phyloP scores from a whole-genome alignment of 1,139 yeast species.

The Blastobotrys buckinghamii region DNA sequence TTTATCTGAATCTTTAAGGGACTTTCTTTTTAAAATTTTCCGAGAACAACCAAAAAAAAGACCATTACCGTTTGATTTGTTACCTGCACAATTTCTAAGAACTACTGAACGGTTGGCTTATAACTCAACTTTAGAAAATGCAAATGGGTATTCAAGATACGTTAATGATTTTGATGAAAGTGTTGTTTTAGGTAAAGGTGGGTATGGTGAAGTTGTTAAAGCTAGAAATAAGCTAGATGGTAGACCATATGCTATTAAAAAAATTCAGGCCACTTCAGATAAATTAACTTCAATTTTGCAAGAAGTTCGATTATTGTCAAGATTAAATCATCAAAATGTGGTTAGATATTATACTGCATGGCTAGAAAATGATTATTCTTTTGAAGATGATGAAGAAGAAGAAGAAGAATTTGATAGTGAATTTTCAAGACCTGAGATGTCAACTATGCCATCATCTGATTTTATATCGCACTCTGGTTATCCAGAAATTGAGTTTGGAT shows the following conservation, averaged over 20 bases:
- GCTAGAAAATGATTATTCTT: constrained; percentile 65
- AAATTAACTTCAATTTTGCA: constrained; percentile 75
- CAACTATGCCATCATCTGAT: constrained; percentile 23
- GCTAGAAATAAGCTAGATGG: constrained; percentile 93
- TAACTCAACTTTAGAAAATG: not conserved
- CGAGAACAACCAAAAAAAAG: constrained; percentile 63
- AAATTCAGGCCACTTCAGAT: constrained; percentile 75
- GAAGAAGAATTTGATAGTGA: constrained; percentile 19
- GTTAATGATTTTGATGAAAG: constrained; percentile 89
- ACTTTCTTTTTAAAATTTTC: constrained; percentile 62
- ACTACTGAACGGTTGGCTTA: not conserved
- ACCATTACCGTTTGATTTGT: constrained; percentile 74
- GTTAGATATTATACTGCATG: constrained; percentile 96
- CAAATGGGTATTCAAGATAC: constrained; percentile 46
- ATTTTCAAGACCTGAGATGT: constrained; percentile 2
- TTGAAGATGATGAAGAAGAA: constrained; percentile 27
- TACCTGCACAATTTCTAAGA: constrained; percentile 76
- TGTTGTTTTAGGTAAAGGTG: constrained; percentile 89
- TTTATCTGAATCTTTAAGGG: constrained; percentile 52
- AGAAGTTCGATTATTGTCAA: constrained; percentile 86
- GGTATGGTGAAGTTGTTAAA: constrained; percentile 94
- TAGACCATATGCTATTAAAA: constrained; percentile 88
- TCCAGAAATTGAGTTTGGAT: constrained; percentile 30
- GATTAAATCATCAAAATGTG: constrained; percentile 91
- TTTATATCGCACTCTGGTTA: constrained; percentile 29